Conservation (phyloP, 371 early-diverging fungal species). For the Paraphysoderma sedebokerense region DNA sequence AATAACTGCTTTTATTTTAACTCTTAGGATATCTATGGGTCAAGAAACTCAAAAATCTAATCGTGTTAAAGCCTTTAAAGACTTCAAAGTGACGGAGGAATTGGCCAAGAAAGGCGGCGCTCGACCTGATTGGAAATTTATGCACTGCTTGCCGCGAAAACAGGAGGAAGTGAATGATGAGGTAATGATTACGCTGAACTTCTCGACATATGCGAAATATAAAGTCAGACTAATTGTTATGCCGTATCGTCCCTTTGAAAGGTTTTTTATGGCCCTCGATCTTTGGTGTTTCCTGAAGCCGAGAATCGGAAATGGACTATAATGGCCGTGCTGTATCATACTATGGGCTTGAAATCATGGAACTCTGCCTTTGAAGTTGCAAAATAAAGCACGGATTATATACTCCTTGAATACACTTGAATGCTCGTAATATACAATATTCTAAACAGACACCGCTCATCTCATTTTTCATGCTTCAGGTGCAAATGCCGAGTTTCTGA, state of each 20-base stretch:
- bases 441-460: no score
- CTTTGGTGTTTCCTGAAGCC: constrained; percentile 89
- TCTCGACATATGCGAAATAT: constrained; percentile 6
- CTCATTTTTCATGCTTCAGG: no score
- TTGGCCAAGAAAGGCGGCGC: constrained; percentile 58
- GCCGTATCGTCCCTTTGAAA: constrained; percentile 4
- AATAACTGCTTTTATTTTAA: not conserved
- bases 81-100: constrained; percentile 71
- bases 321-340: constrained; percentile 45
- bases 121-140: constrained; percentile 73
- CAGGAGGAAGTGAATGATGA: constrained; percentile 90
- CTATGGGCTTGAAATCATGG: not conserved
- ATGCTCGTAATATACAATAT: no score
- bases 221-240: not conserved
- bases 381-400: no score
- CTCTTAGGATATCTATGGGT: constrained; percentile 76
- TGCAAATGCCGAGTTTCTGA: no score
- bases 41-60: constrained; percentile 78
- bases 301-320: constrained; percentile 96
- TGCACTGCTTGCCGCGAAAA: constrained; percentile 95
- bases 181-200: constrained; percentile 20
- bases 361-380: no score
- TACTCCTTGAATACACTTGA: no score
- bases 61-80: constrained; percentile 59
- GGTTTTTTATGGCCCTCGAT: constrained; percentile 79